These are phyloP conservation scores for Cladorrhinum sp. DNA, from an alignment of 2,329 filamentous ascomycete genomes.

Conservation along the genomic window DNA sequence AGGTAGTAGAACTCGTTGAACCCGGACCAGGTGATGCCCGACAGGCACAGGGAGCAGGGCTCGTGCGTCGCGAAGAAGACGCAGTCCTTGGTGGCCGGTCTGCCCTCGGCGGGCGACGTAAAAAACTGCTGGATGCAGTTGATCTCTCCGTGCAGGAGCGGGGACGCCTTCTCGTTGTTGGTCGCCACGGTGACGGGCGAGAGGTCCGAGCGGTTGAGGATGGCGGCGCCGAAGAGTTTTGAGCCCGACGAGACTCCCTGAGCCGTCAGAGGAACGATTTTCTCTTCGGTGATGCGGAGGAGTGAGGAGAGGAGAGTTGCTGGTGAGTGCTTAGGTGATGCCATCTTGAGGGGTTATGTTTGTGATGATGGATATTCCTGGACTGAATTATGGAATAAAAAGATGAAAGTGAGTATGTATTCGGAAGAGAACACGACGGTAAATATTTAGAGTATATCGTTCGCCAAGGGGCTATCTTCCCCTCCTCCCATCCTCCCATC, in stretches of 20 bases:
- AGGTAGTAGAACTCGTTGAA: conserved; percentile 56
- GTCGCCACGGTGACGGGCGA: conserved; percentile 47
- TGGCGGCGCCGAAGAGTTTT: conserved; percentile 57
- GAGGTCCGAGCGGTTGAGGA: conserved; percentile 44
- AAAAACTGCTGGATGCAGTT: conserved; percentile 60
- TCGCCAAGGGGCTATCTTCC: neutral
- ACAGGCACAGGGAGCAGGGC: conserved; percentile 56
- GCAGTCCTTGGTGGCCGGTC: conserved; percentile 48
- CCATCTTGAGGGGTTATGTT: neutral
- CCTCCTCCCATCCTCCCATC: no score
- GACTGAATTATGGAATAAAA: neutral
- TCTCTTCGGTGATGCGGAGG: conserved; percentile 42
- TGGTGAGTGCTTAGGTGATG: conserved; percentile 25
- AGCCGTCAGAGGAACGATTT: conserved; percentile 50
- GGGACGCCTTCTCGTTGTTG: conserved; percentile 54
- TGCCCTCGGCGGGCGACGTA: conserved; percentile 35
- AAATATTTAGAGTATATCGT: neutral
- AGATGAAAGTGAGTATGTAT: neutral
- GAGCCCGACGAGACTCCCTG: conserved; percentile 49
- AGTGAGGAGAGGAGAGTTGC: conserved; percentile 38
- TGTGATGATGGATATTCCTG: neutral
- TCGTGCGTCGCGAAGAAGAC: conserved; percentile 59
- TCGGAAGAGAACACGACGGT: neutral
- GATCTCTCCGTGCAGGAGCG: conserved; percentile 57
- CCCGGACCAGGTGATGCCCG: conserved; percentile 56